Evolutionary conservation across 805 yeast species (phyloP).

Genomic region (Candida montana): DNA sequence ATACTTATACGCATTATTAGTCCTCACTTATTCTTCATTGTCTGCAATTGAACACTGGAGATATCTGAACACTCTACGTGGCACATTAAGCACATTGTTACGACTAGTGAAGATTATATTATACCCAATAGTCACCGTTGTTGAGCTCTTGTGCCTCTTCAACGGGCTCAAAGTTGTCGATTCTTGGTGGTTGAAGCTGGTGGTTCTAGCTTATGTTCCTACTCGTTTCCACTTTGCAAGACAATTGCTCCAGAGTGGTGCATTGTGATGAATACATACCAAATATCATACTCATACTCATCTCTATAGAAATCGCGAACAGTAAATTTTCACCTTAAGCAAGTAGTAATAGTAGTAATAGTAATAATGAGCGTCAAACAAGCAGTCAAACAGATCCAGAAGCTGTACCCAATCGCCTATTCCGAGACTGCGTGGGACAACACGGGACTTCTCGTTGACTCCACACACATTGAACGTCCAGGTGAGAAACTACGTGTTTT

Average conservation of each 20-base stretch:
- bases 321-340: no score
- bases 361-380: slow-evolving; percentile 36
- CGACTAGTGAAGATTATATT: background rate
- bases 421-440: slow-evolving; percentile 95
- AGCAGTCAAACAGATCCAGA: slow-evolving; percentile 53
- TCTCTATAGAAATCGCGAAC: no score
- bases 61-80: background rate
- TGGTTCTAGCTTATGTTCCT: slow-evolving; percentile 2
- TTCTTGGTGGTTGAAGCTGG: background rate
- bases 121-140: background rate
- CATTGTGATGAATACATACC: no score
- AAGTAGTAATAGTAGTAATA: no score
- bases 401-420: slow-evolving; percentile 69
- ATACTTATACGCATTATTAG: background rate
- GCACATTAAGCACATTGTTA: background rate
- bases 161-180: slow-evolving; percentile 1
- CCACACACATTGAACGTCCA: slow-evolving; percentile 29
- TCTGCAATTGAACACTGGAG: background rate
- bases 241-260: background rate
- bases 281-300: no score
- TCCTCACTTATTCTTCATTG: background rate
- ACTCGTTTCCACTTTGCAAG: background rate
- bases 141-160: slow-evolving; percentile 2
- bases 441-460: slow-evolving; percentile 83
- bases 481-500: slow-evolving; percentile 32